Base-by-base conservation (phyloP, 2,329 filamentous ascomycete species). In the Penicillium sp. region DNA sequence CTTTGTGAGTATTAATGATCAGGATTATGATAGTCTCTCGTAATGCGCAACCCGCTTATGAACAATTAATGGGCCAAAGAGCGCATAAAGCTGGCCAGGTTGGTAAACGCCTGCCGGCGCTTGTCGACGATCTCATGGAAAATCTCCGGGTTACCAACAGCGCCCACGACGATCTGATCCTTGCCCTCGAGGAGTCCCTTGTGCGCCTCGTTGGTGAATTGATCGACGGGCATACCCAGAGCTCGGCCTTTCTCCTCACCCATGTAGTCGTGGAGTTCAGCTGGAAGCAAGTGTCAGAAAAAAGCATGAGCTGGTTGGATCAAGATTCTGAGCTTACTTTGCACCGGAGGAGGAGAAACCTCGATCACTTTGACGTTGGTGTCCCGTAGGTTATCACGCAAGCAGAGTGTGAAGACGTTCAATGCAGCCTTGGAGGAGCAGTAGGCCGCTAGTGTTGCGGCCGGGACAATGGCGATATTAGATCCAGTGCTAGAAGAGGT, bases 351-450 rank as follows among this genome's bases (percentile, higher is more conserved):
- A 1, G 75, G 74, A 10, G 73, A 60, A 26, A 79, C 55, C 57
- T 80, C 75, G 18, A 77, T 57, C 7, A 79, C 66, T 27, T 62
- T 60, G 7, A 71, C 60, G 3, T 46, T 52, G 2, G 48, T 50
- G 7, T 49, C 50, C 7, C 50, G 47, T 13, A 78, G 59, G 53
- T 75, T 65, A 36, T 70, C 61, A 4, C 73, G 62, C 13, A 75
- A 51, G 28, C 65, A 70, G 42, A 75, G 64, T 16, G 67, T 51
- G 35, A 75, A 74, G 4, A 63, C 62, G 49, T 77, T 73, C 25
- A 79, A 56, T 2, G 76, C 77, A 0, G 75, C 70, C 51, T 79
- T 80, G 8, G 71, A 71, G 2, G 74, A 73, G 36, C 70, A 77
- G 63, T 79, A 80, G 23, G 72, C 75, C 1, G 70, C 67, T 50